A percentile compares a stretch with the other conserved stretches of the same genome.
Evolutionary conservation across 805 yeast genomes (phyloP).

Genomic region (Hanseniaspora hatyaiensis): DNA sequence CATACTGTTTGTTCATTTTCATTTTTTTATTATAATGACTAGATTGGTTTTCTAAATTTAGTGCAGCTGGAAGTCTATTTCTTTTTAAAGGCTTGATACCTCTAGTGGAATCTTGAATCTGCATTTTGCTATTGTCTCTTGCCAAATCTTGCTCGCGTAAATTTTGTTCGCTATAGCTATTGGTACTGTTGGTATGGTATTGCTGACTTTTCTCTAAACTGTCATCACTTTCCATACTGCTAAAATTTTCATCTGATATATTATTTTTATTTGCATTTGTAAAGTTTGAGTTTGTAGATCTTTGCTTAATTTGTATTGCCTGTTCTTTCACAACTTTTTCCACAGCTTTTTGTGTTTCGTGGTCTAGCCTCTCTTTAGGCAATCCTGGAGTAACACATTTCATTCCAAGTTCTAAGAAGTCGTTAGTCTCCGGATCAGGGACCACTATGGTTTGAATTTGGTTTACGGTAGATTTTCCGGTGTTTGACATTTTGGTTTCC

Average conservation of each 20-base stretch:
- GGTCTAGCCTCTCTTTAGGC: constrained; percentile 6
- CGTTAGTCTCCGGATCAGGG: not conserved
- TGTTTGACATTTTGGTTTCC: not conserved
- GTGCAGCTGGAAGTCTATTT: constrained; percentile 2
- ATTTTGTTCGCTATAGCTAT: not conserved
- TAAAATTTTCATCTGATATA: too few species aligned
- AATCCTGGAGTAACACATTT: constrained; percentile 16
- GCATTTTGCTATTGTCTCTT: not conserved
- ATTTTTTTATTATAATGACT: not conserved
- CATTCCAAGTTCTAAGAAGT: constrained; percentile 7
- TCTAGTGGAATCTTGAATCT: not conserved
- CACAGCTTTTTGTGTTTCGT: constrained; percentile 3
- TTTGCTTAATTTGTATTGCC: not conserved
- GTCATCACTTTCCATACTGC: too few species aligned
- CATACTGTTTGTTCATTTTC: not conserved
- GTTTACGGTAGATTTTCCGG: not conserved
- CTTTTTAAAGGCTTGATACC: constrained; percentile 1
- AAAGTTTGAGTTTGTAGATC: not conserved
- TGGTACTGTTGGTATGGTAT: not conserved
- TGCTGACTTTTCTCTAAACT: too few species aligned
- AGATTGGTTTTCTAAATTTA: constrained; percentile 2
- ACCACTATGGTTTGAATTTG: constrained; percentile 6
- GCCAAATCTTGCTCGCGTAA: not conserved
- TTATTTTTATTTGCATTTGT: not conserved
- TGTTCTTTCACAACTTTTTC: constrained; percentile 13